A percentile compares a stretch with the other conserved stretches of the same genome.
Conservation (phyloP, 805 yeast species). For the Zygotorulaspora florentina region DNA sequence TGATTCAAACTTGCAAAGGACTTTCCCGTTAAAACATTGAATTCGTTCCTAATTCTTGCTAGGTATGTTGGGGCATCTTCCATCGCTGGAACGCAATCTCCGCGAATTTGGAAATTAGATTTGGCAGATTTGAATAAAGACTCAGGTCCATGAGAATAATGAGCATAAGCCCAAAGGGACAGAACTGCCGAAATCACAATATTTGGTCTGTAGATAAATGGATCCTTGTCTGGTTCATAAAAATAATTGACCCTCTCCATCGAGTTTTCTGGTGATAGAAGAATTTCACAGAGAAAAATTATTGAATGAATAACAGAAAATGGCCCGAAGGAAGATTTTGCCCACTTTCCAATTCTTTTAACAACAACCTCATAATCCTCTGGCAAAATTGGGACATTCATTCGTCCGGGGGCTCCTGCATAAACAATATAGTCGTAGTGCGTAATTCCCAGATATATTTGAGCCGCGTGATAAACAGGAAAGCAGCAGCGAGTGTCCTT, state of each 20-base stretch:
- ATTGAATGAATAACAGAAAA: constrained; percentile 54
- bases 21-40: constrained; percentile 3
- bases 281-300: constrained; percentile 53
- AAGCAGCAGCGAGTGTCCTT: constrained; percentile 44
- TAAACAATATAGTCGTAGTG: constrained; percentile 70
- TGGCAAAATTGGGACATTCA: constrained; percentile 55
- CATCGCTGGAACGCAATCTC: constrained; percentile 9
- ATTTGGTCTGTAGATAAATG: constrained; percentile 38
- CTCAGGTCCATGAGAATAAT: constrained; percentile 43
- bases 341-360: constrained; percentile 37
- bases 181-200: constrained; percentile 27
- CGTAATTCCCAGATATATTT: constrained; percentile 60
- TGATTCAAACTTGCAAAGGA: constrained; percentile 2
- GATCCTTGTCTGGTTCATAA: constrained; percentile 49
- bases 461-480: constrained; percentile 65
- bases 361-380: constrained; percentile 45
- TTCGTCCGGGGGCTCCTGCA: constrained; percentile 73
- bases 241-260: constrained; percentile 10
- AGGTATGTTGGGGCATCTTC: constrained; percentile 20
- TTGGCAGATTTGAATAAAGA: constrained; percentile 5
- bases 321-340: constrained; percentile 34
- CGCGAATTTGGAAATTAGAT: constrained; percentile 2
- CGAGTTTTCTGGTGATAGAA: constrained; percentile 40
- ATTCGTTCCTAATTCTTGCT: constrained; percentile 19
- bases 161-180: constrained; percentile 48